phyloP scores from a whole-genome alignment of 345 rosid genomes.

The Adansonia digitata region DNA sequence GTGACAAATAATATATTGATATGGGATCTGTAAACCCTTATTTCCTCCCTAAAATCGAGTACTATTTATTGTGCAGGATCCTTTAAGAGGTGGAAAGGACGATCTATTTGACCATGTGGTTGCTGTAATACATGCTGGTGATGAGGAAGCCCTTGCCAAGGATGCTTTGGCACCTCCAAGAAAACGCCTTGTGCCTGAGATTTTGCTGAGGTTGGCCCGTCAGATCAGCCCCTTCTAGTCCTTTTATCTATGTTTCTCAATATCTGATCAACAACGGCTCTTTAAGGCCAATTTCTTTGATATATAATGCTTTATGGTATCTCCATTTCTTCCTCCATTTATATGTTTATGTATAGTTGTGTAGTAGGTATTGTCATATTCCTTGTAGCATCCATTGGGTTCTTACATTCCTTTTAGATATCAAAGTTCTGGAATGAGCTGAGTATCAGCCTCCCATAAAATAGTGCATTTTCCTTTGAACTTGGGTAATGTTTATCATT shows the following conservation, averaged over 20 bases:
- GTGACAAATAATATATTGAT: not conserved
- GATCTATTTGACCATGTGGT: constrained; percentile 69
- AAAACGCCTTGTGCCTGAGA: constrained; percentile 76
- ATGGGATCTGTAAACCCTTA: not conserved
- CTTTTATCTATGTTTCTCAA: not conserved
- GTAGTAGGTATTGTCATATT: not conserved
- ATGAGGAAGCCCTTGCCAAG: constrained; percentile 52
- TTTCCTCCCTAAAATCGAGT: not conserved
- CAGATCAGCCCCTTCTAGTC: constrained; percentile 74
- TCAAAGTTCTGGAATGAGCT: not conserved
- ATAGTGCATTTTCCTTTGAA: not conserved
- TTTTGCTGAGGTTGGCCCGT: constrained; percentile 57
- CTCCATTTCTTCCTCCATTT: not conserved
- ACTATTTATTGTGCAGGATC: constrained; percentile 52
- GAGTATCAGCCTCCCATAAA: not conserved
- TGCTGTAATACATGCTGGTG: constrained; percentile 54
- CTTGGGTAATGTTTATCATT: not conserved
- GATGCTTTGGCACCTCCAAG: constrained; percentile 65
- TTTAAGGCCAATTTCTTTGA: not conserved
- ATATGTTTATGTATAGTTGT: too few relatives aligned
- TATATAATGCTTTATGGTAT: not conserved
- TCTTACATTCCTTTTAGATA: not conserved
- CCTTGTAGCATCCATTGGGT: not conserved
- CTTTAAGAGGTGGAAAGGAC: constrained; percentile 89
- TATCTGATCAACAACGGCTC: not conserved